Base-by-base conservation (phyloP, 345 rosid species). In the Citrus sp. region DNA sequence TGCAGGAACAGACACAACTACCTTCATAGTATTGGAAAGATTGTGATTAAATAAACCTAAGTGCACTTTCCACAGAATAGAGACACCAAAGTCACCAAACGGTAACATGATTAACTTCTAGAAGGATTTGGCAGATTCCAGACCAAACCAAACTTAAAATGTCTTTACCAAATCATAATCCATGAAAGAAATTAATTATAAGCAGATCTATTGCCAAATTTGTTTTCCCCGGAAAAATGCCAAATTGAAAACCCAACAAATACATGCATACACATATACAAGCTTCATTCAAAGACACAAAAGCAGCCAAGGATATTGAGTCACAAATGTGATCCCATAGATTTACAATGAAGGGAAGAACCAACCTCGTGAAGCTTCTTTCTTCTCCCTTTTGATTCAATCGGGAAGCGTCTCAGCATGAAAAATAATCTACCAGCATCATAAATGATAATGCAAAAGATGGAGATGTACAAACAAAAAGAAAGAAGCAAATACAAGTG, bases 331-430 rank as follows among this genome's bases (percentile, higher is more conserved):
- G 22, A n/a, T 30, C 54, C 27, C 63, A 18, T 55, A 25, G 59
- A 40, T 28, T 67, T 64, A 73, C 10, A 65, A 42, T 24, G 64
- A 51, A 62, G 42, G 42, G 72, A 77, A 40, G 75, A 79, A 40
- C 55, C 75, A 74, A 97, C 99, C 98, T 97, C 99, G 25, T 90
- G 92, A 75, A 97, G 98, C 78, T 97, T 97, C 90, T 94, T 97
- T 87, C 98, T 88, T 90, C 98, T 90, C 78, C 98, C 98, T 89
- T 92, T 97, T 55, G 99, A 97, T 85, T 94, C 99, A 38, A 97
- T 94, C 34, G 99, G 98, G 82, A 94, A 94, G 70, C 98, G 92
- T 83, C 96, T 91, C 81, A 94, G 88, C 99, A 97, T 94, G 88
- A 93, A 85, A 84, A 93, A 94, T 80, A 97, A 90, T 81, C 98